Base-by-base conservation (phyloP, 257 asterid species). In the Solanum neorickii region DNA sequence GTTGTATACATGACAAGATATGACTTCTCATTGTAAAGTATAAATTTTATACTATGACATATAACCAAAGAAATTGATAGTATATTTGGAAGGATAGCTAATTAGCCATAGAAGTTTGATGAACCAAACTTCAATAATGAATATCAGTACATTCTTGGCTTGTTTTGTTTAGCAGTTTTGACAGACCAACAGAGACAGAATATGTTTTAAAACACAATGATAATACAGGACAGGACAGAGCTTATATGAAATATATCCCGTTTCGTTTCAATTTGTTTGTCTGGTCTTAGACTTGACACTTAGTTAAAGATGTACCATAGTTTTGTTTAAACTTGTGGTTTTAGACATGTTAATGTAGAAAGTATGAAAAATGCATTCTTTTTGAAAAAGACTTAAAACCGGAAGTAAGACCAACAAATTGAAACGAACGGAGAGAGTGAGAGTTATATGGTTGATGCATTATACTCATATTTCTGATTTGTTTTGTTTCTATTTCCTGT, bases 391-490 rank as follows among this genome's bases (percentile, higher is more conserved):
- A 8, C n/a, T 56, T 56, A 56, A 56, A 56, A 56, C 20, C 1
- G 9, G 7, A 9, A 21, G 12, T 14, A 27, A 68, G 23, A 68
- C 21, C 0, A 68, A 27, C 21, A 68, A 13, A 68, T 68, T 68
- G 39, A 27, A 68, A 27, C 21, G 3, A 21, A 33, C 35, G 5
- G 35, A 0, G 35, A 33, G 35, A 33, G 35, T 33, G 35, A 68
- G 20, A 6, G 12, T 65, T 2, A 0, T 23, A n/a, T 27, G 29
- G 21, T 68, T 27, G 72, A 65, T 68, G 39, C 75, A 68, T 65
- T n/a, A n/a, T 65, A n/a, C 31, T 78, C 83, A 77, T 15, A 47
- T 29, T 59, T 46, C 78, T 76, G 86, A 39, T 88, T 73, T 62
- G 9, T 14, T 69, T 42, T 70, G 62, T 68, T 87, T 23, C 75